phyloP scores from a whole-genome alignment of 2,329 filamentous ascomycete species.

The Pezicula carpinea region DNA sequence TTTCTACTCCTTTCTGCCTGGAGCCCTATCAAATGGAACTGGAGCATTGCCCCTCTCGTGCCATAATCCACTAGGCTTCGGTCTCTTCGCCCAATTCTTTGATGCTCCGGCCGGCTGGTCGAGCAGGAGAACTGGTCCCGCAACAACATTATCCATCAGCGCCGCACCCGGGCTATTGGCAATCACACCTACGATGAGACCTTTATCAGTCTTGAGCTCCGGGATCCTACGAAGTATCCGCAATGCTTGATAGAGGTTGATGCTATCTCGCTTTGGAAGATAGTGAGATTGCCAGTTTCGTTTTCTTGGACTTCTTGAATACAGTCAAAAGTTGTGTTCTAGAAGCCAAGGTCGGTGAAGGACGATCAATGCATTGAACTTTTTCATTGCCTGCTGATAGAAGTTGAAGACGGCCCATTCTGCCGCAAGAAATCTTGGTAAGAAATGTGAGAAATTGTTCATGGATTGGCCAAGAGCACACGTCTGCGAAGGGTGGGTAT shows the following conservation, averaged over 20 bases:
- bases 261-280: conserved; percentile 40
- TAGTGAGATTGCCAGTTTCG: conserved; percentile 39
- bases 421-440: conserved; percentile 35
- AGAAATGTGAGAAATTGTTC: no score
- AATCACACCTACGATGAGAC: conserved; percentile 33
- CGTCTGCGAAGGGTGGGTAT: no score
- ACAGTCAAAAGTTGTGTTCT: conserved; percentile 35
- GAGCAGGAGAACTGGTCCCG: conserved; percentile 33
- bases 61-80: no score
- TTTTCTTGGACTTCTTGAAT: conserved; percentile 39
- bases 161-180: conserved; percentile 32
- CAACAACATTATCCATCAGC: conserved; percentile 33
- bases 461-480: no score
- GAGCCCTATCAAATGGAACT: no score
- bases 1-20: no score
- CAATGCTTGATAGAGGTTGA: conserved; percentile 36
- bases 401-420: conserved; percentile 42
- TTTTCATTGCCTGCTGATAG: conserved; percentile 37
- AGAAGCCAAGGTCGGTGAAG: conserved; percentile 32
- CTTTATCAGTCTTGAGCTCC: conserved; percentile 31
- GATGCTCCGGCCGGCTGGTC: conserved; percentile 29
- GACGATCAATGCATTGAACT: conserved; percentile 31
- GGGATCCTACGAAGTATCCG: no score
- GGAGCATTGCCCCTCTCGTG: no score
- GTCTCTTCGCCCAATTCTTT: conserved; percentile 2